phyloP scores from a whole-genome alignment of 495 filamentous ascomycete species.

The Daldinia concentrica region DNA sequence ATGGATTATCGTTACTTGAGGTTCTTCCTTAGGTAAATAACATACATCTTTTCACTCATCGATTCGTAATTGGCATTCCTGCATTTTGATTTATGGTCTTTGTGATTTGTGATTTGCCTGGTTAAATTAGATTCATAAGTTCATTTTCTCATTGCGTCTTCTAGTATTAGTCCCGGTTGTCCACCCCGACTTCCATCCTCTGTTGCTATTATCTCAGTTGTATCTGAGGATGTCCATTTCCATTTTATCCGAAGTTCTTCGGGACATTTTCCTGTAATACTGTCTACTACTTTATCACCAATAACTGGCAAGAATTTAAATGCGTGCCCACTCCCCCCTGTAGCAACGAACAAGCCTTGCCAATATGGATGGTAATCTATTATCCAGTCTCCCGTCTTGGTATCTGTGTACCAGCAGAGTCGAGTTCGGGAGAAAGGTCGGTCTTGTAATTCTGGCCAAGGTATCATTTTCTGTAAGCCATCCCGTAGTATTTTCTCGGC shows the following conservation, averaged over 20 bases:
- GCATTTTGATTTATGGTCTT: not conserved
- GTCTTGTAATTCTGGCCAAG: constrained; percentile 61
- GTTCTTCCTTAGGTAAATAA: constrained; percentile 7
- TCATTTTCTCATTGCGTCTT: constrained; percentile 58
- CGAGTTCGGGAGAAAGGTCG: constrained; percentile 74
- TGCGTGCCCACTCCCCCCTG: constrained; percentile 85
- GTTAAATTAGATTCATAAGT: not conserved
- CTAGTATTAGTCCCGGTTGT: constrained; percentile 61
- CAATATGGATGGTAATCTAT: constrained; percentile 77
- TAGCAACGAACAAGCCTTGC: constrained; percentile 77
- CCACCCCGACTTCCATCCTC: constrained; percentile 76
- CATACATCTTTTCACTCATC: constrained; percentile 6
- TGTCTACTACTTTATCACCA: constrained; percentile 78
- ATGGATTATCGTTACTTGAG: constrained; percentile 5
- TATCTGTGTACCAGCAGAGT: constrained; percentile 92
- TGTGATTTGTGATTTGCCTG: not conserved
- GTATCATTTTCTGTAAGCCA: constrained; percentile 69
- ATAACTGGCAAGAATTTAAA: constrained; percentile 92
- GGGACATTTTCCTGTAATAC: constrained; percentile 66
- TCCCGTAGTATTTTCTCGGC: constrained; percentile 68
- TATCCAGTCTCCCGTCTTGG: constrained; percentile 80
- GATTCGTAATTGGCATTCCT: not conserved
- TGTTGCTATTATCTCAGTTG: constrained; percentile 52
- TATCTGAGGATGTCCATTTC: constrained; percentile 65
- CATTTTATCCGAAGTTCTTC: constrained; percentile 70